These are phyloP conservation scores for Isoetes taiwanensis DNA, from an alignment of 75 land plant genomes.

Conservation along the genomic window DNA sequence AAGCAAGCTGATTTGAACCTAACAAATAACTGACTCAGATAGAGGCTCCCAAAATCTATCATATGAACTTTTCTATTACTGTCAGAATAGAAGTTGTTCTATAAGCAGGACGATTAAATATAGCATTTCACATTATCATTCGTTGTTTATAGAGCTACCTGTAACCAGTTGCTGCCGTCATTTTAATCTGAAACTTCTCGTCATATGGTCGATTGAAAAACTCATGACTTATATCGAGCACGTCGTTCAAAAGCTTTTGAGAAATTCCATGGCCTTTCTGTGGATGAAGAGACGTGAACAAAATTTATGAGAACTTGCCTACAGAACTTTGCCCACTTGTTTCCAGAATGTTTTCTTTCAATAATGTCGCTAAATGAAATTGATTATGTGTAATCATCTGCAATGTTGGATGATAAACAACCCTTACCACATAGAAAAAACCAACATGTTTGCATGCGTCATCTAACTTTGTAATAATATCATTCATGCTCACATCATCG, in stretches of 20 bases:
- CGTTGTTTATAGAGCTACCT: conserved; percentile 43
- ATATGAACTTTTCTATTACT: no score
- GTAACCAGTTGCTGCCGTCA: conserved; percentile 51
- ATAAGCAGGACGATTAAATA: no score
- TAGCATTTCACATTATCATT: no score
- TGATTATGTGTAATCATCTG: no score
- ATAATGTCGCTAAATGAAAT: no score
- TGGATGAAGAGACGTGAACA: background rate
- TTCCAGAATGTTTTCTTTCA: no score
- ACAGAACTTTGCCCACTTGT: no score
- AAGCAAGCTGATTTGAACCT: background rate
- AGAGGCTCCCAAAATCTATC: no score
- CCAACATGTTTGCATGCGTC: conserved; percentile 65
- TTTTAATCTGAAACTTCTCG: conserved; percentile 63
- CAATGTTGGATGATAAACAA: no score
- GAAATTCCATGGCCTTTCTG: conserved; percentile 91
- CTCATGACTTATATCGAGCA: conserved; percentile 33
- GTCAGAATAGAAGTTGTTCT: no score
- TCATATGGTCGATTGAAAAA: conserved; percentile 54
- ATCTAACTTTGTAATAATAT: conserved; percentile 52
- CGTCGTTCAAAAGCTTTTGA: conserved; percentile 38
- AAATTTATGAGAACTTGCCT: no score
- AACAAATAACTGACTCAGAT: background rate
- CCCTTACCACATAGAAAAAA: conserved; percentile 78
- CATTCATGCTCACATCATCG: conserved; percentile 37